Percentiles rank a stretch among this genome's conserved stretches.
phyloP scores from a whole-genome alignment of 164 flowering plant species.

The Akebia trifoliata region DNA sequence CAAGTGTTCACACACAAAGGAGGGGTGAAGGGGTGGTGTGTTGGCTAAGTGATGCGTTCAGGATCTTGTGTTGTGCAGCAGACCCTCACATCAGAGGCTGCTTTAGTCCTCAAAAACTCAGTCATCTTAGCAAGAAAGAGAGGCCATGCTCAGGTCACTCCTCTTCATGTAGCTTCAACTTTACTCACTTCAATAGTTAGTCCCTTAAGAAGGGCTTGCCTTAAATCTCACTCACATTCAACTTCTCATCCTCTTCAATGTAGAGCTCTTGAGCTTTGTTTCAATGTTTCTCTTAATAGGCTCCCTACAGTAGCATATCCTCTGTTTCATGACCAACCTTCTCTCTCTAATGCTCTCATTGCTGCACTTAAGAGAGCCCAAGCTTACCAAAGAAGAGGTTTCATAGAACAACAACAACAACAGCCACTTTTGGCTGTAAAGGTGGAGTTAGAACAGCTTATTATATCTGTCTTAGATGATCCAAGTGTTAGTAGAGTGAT shows the following conservation, averaged over 20 bases:
- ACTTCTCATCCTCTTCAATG: slow-evolving; percentile 69
- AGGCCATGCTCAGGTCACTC: slow-evolving; percentile 94
- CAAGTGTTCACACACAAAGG: slow-evolving; percentile 9
- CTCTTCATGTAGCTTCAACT: slow-evolving; percentile 93
- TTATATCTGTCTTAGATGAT: slow-evolving; percentile 83
- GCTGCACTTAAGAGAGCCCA: slow-evolving; percentile 96
- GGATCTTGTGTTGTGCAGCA: slow-evolving; percentile 78
- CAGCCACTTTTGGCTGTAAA: slow-evolving; percentile 58
- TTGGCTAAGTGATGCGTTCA: slow-evolving; percentile 70
- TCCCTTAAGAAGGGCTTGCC: slow-evolving; percentile 68
- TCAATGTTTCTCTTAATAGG: slow-evolving; percentile 90
- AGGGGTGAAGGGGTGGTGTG: slow-evolving; percentile 50
- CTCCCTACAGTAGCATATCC: slow-evolving; percentile 68
- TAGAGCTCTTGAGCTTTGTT: slow-evolving; percentile 95
- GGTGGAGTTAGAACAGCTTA: slow-evolving; percentile 86
- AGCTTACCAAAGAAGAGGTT: slow-evolving; percentile 80
- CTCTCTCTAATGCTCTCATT: slow-evolving; percentile 82
- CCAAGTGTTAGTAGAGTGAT: slow-evolving; percentile 96
- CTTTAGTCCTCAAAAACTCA: slow-evolving; percentile 79
- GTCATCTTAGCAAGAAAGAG: slow-evolving; percentile 69
- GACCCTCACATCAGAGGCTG: slow-evolving; percentile 97
- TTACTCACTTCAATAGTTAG: slow-evolving; percentile 49
- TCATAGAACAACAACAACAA: slow-evolving; percentile 59
- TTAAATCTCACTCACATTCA: slow-evolving; percentile 62
- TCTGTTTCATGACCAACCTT: slow-evolving; percentile 55